Conservation (phyloP, 2,329 filamentous ascomycete genomes). For the Coniochaeta sp. region DNA sequence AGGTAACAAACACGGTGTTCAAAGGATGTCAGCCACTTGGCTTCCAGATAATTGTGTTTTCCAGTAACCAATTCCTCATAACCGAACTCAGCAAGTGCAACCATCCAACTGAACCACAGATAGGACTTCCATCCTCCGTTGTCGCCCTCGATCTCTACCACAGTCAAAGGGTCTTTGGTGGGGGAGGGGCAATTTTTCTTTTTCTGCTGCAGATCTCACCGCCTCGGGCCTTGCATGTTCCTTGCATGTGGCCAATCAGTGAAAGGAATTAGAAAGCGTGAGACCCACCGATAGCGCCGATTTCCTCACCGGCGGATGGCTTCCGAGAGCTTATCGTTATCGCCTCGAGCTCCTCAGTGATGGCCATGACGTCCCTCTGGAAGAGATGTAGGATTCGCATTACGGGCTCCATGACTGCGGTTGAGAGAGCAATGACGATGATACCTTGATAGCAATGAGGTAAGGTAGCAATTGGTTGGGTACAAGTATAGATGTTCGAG, state of each 20-base stretch:
- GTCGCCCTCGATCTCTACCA: not conserved
- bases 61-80: too few species aligned
- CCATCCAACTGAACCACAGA: too few species aligned
- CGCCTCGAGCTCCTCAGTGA: not conserved
- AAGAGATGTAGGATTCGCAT: too few species aligned
- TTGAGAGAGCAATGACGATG: too few species aligned
- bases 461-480: too few species aligned
- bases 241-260: not conserved
- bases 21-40: not conserved
- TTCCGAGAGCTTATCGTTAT: not conserved
- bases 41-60: too few species aligned
- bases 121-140: not conserved
- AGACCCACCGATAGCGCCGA: not conserved
- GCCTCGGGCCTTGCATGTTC: not conserved
- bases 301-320: not conserved
- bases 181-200: slow-evolving; percentile 1
- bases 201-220: not conserved
- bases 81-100: too few species aligned
- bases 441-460: too few species aligned
- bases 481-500: too few species aligned
- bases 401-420: too few species aligned
- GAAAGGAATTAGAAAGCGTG: not conserved
- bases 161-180: slow-evolving; percentile 1
- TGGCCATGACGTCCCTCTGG: too few species aligned
- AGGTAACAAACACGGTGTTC: not conserved